These are phyloP conservation scores for Aspergillus heteromorphus DNA, from an alignment of 495 filamentous ascomycete species.

Conservation along the genomic window DNA sequence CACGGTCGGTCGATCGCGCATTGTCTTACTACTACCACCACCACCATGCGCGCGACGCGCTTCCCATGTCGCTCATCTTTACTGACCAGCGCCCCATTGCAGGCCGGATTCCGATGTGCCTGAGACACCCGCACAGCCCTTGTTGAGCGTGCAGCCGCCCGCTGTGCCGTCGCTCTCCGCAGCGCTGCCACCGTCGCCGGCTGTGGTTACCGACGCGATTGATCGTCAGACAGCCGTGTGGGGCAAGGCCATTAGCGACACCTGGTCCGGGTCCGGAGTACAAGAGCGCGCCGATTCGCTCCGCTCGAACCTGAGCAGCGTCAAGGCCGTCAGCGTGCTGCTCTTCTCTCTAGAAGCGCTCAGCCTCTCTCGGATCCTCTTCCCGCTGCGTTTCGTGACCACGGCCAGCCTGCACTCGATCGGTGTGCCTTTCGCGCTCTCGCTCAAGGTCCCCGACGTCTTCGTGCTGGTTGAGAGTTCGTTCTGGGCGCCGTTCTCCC, in stretches of 20 bases:
- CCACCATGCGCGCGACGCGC: background rate
- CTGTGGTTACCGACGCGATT: conserved; percentile 73
- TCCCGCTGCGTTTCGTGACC: conserved; percentile 66
- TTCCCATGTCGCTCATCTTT: background rate
- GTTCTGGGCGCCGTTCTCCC: conserved; percentile 77
- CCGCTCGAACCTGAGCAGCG: conserved; percentile 56
- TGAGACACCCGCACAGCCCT: conserved; percentile 47
- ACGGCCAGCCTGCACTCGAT: conserved; percentile 45
- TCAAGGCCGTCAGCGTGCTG: conserved; percentile 63
- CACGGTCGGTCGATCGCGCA: background rate
- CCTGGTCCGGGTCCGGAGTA: conserved; percentile 41
- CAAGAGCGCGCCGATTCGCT: conserved; percentile 44
- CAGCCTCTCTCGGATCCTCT: conserved; percentile 32
- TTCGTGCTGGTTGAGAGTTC: conserved; percentile 68
- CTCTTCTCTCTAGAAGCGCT: conserved; percentile 57
- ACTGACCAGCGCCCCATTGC: background rate
- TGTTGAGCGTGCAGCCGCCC: conserved; percentile 20
- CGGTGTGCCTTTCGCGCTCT: conserved; percentile 31
- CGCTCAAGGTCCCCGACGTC: conserved; percentile 70
- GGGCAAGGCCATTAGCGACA: conserved; percentile 42
- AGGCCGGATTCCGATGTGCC: conserved; percentile 34
- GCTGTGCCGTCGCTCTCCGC: background rate
- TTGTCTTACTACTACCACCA: background rate
- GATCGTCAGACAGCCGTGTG: conserved; percentile 66
- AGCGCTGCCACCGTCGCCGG: conserved; percentile 72